phyloP scores from a whole-genome alignment of 805 yeast species.

The Saturnispora diversa region DNA sequence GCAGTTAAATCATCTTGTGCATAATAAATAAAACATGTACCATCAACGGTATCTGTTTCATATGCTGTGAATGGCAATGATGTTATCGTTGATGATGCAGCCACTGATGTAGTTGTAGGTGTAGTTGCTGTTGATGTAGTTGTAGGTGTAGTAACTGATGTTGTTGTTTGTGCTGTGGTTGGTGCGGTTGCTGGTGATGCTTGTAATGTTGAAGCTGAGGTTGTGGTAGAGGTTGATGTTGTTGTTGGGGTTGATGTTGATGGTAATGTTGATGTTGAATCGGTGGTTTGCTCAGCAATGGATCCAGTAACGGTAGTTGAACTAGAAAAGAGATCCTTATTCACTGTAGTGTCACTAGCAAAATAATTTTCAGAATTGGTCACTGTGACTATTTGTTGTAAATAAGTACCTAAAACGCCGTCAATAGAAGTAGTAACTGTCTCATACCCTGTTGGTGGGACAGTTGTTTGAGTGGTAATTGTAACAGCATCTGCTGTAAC shows the following conservation, averaged over 20 bases:
- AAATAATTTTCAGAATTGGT: conserved; percentile 8
- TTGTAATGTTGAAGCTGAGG: not conserved
- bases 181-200: conserved; percentile 28
- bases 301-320: conserved; percentile 3
- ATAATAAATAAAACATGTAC: conserved; percentile 31
- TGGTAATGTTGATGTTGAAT: conserved; percentile 14
- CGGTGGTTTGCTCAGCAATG: conserved; percentile 11
- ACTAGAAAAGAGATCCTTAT: conserved; percentile 11
- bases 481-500: conserved; percentile 25
- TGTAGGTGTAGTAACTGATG: conserved; percentile 32
- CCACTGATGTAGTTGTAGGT: conserved; percentile 10
- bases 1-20: conserved; percentile 27
- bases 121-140: conserved; percentile 31
- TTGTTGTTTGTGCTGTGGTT: conserved; percentile 33
- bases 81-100: conserved; percentile 12
- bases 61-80: conserved; percentile 20
- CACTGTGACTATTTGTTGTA: conserved; percentile 25
- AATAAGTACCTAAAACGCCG: conserved; percentile 17
- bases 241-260: conserved; percentile 14
- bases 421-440: conserved; percentile 18
- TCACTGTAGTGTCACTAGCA: conserved; percentile 5
- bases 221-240: conserved; percentile 9
- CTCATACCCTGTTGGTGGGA: conserved; percentile 14
- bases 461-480: conserved; percentile 16
- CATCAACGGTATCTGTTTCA: conserved; percentile 25